phyloP scores from a whole-genome alignment of 345 rosid species.

The Hevea brasiliensis region DNA sequence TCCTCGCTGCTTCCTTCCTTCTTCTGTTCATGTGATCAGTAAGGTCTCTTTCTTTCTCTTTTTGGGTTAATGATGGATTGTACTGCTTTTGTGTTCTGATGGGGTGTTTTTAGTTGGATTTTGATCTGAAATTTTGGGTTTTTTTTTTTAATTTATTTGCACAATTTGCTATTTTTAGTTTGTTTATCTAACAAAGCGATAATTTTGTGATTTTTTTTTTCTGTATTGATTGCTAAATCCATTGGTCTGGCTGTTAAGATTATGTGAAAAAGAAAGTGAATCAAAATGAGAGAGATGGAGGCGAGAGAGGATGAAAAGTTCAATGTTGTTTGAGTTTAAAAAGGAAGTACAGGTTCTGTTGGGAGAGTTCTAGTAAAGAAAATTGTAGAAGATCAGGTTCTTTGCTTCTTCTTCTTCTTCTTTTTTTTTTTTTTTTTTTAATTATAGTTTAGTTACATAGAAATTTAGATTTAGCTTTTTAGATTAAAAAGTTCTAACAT shows the following conservation, averaged over 20 bases:
- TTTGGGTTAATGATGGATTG: conserved; percentile 10
- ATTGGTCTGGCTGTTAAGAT: not conserved
- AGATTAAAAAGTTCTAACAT: not conserved
- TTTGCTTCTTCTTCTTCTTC: not conserved
- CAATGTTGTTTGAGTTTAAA: not conserved
- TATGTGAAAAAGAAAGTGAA: too few relatives aligned
- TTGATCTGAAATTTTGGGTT: not conserved
- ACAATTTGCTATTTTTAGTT: not conserved
- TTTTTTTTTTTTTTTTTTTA: too few relatives aligned
- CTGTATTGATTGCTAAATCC: not conserved
- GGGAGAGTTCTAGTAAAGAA: not conserved
- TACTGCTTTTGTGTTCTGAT: conserved; percentile 6
- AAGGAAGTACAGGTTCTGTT: not conserved
- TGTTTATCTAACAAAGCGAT: not conserved
- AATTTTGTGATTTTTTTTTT: not conserved
- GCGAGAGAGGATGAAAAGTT: not conserved
- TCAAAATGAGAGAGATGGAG: not conserved
- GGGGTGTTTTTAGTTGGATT: not conserved
- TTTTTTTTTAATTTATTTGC: not conserved
- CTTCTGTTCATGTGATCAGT: conserved; percentile 53
- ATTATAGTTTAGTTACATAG: not conserved
- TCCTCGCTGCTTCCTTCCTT: not conserved
- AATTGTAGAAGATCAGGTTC: not conserved
- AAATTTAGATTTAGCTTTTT: not conserved
- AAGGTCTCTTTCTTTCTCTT: conserved; percentile 23